phyloP scores from a whole-genome alignment of 2,329 filamentous ascomycete species.

The Colletotrichum cereale region DNA sequence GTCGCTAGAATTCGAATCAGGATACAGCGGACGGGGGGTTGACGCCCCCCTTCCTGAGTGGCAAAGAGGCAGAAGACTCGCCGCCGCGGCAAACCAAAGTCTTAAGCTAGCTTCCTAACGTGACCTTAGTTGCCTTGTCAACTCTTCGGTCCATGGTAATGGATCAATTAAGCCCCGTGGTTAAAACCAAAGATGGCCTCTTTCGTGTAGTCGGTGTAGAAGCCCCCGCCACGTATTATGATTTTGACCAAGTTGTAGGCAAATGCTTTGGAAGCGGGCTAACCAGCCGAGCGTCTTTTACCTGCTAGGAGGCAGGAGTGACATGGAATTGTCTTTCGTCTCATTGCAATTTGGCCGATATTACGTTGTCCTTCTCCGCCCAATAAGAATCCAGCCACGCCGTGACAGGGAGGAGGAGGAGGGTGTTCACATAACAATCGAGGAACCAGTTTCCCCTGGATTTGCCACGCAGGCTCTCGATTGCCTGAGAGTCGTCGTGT shows the following conservation, averaged over 20 bases:
- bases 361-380: not conserved
- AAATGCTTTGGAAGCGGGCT: too few relatives aligned
- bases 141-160: too few relatives aligned
- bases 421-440: not conserved
- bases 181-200: not conserved
- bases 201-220: not conserved
- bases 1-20: not conserved
- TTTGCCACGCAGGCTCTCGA: not conserved
- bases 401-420: not conserved
- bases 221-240: not conserved
- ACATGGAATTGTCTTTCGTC: not conserved
- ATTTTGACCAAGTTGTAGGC: not conserved
- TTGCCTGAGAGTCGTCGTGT: not conserved
- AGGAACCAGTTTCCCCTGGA: not conserved
- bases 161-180: not conserved
- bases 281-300: not conserved
- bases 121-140: not conserved
- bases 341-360: not conserved
- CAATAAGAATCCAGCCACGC: not conserved
- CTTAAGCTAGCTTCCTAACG: not conserved
- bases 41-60: not conserved
- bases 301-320: accelerated
- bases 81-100: not conserved
- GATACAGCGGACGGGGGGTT: not conserved
- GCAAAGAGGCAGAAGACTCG: too few relatives aligned